Base-by-base conservation (phyloP, 2,329 filamentous ascomycete genomes). In the Tolypocladium paradoxum region DNA sequence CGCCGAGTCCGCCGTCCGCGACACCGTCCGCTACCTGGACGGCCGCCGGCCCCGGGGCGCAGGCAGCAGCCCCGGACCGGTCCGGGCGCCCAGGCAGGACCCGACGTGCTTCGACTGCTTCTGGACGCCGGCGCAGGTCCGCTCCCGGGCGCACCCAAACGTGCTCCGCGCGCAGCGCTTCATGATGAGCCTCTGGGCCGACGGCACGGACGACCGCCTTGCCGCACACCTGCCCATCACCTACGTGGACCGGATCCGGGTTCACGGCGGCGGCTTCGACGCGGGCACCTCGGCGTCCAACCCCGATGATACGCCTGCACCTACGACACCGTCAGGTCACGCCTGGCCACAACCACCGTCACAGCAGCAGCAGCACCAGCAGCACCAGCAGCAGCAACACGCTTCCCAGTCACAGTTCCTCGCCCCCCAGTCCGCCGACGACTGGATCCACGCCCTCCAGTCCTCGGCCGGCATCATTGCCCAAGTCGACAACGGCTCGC, bases 61-160 rank as follows among this genome's bases (percentile, higher is more conserved):
- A 6, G 46, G 29, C 5, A 2, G n/a, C n/a, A n/a, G 6, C 33
- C 22, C 22, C 38, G 20, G 20, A 20, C 33, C 14, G 34, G 2
- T 65, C 48, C 66, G 64, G 36, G 56, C 62, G 6, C 57, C 62
- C 12, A 58, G 60, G 27, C 65, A 68, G 59, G 81, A 84, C 40
- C 84, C 84, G 6, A 81, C 84, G 1, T 87, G 86, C 50, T 87
- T 84, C 67, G 84, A 88, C 66, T 78, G 87, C 61, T 88, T 87
- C 70, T 88, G 84, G 85, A 84, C 84, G 6, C 83, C 83, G 0
- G 79, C 83, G 1, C 85, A 88, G 68, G 77, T 85, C 52, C 77
- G 79, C 60, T 82, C 83, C n/a, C 79, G 85, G 27, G 79, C 82
- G 0, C 82, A 88, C 59, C 80, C 83, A 4, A 76, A 79, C 58